phyloP scores from a whole-genome alignment of 2,329 filamentous ascomycete genomes.

The Diaporthe sp. region DNA sequence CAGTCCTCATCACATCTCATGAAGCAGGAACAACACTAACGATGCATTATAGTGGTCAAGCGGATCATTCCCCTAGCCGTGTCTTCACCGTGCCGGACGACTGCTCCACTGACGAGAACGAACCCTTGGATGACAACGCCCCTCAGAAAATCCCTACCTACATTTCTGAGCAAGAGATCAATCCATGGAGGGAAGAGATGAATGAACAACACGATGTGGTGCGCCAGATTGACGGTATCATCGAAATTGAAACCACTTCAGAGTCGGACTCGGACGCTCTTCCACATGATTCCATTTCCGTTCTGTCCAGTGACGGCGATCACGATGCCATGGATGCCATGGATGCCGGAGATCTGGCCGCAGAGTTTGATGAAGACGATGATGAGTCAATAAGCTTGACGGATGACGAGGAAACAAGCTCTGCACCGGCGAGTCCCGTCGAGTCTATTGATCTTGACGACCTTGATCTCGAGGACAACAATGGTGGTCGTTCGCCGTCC shows the following conservation, averaged over 20 bases:
- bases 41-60: neutral
- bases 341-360: neutral
- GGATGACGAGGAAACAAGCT: slow-evolving; percentile 35
- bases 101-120: slow-evolving; percentile 41
- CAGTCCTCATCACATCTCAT: slow-evolving; percentile 32
- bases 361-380: neutral
- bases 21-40: slow-evolving; percentile 14
- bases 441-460: slow-evolving; percentile 19
- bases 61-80: slow-evolving; percentile 36
- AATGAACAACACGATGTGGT: neutral
- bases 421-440: slow-evolving; percentile 25
- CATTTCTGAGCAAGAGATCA: neutral
- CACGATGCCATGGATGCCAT: neutral
- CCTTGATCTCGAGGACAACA: neutral
- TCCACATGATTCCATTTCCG: slow-evolving; percentile 5
- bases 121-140: slow-evolving; percentile 34
- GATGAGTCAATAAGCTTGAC: slow-evolving; percentile 35
- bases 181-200: neutral
- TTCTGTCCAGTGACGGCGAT: slow-evolving; percentile 13
- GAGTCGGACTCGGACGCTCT: slow-evolving; percentile 3
- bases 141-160: neutral
- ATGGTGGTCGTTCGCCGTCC: slow-evolving; percentile 32
- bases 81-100: slow-evolving; percentile 41
- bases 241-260: slow-evolving; percentile 19
- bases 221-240: slow-evolving; percentile 29